phyloP scores from a whole-genome alignment of 2,329 filamentous ascomycete genomes.

The Cercospora canescens region DNA sequence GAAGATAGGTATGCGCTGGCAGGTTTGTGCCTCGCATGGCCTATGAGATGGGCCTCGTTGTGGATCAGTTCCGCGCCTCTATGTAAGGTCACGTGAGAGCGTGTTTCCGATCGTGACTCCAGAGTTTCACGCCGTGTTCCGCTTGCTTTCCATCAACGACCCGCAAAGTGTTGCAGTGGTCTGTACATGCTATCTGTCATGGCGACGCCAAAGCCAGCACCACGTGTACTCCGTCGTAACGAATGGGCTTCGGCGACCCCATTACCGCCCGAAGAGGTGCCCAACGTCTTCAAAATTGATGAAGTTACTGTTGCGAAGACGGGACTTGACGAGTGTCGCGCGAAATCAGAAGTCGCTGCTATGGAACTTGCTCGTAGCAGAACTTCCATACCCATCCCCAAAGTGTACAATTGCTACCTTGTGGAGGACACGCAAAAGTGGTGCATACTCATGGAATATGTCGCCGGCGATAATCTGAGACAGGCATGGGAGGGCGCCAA shows the following conservation, averaged over 20 bases:
- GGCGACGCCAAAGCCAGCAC: too few species aligned
- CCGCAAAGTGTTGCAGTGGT: too few species aligned
- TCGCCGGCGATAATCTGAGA: slow-evolving; percentile 10
- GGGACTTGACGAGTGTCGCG: background rate
- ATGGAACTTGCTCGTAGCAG: background rate
- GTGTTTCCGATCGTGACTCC: too few species aligned
- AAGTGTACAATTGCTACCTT: slow-evolving; percentile 4
- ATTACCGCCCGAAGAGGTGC: background rate
- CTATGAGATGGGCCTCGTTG: too few species aligned
- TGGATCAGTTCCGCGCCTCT: too few species aligned
- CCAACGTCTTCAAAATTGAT: slow-evolving; percentile 2
- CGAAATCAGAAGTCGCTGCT: background rate
- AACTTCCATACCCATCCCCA: slow-evolving; percentile 8
- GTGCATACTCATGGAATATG: slow-evolving; percentile 12
- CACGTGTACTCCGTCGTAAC: too few species aligned
- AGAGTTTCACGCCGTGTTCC: too few species aligned
- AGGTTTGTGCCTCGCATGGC: too few species aligned
- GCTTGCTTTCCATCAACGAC: too few species aligned
- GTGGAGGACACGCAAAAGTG: background rate
- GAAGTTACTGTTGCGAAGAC: slow-evolving; percentile 12
- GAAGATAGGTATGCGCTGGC: too few species aligned
- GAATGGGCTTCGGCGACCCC: background rate
- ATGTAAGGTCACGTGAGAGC: too few species aligned
- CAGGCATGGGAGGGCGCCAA: background rate
- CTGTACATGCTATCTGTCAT: too few species aligned